Evolutionary conservation across 2,329 filamentous ascomycete genomes (phyloP).

Genomic region (Penicillium paneum): DNA sequence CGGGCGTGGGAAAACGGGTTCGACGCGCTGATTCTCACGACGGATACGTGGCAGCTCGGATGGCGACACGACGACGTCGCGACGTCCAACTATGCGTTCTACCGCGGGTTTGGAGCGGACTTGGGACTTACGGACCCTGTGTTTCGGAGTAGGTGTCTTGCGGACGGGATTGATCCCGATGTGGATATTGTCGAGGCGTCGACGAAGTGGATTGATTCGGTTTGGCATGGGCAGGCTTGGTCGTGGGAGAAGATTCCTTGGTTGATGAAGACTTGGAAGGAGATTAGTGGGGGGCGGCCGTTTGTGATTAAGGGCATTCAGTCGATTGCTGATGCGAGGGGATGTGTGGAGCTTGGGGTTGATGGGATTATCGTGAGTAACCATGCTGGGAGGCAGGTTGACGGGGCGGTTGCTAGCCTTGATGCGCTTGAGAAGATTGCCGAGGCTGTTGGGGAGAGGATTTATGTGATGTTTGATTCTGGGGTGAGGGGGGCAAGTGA

Average conservation of each 20-base stretch:
- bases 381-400: conserved; percentile 66
- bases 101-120: conserved; percentile 57
- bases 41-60: conserved; percentile 63
- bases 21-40: conserved; percentile 57
- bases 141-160: conserved; percentile 53
- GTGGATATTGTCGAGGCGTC: conserved; percentile 54
- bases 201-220: conserved; percentile 61
- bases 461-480: conserved; percentile 59
- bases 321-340: conserved; percentile 60
- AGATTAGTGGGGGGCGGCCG: conserved; percentile 53
- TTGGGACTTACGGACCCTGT: conserved; percentile 59
- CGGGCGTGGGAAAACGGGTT: conserved; percentile 56
- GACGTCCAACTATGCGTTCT: conserved; percentile 61
- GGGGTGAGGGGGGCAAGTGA: conserved; percentile 57
- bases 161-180: conserved; percentile 53
- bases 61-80: conserved; percentile 60
- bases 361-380: conserved; percentile 69
- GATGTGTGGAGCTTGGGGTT: conserved; percentile 57
- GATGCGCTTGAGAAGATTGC: conserved; percentile 61
- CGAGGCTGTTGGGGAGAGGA: conserved; percentile 50
- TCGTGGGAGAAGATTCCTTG: conserved; percentile 66
- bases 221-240: conserved; percentile 62
- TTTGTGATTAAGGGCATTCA: conserved; percentile 70
- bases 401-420: conserved; percentile 58
- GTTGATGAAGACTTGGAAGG: conserved; percentile 58